Conservation (phyloP, 805 yeast species). For the Yarrowia porcina region DNA sequence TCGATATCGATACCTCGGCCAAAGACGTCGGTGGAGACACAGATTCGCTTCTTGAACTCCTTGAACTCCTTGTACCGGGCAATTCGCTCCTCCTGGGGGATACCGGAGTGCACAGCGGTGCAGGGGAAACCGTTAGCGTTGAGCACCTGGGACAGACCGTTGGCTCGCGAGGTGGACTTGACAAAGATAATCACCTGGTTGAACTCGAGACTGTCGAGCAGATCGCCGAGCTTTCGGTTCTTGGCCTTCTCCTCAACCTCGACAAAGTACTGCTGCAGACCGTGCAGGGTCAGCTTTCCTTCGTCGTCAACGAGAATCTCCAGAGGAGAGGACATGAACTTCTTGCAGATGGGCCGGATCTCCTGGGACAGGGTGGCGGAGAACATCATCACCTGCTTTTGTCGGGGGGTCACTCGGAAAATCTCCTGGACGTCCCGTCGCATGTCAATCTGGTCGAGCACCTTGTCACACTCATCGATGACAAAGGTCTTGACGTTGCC, state of each 20-base stretch:
- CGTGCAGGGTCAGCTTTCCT: conserved; percentile 94
- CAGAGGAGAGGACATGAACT: conserved; percentile 96
- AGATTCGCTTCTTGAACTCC: conserved; percentile 97
- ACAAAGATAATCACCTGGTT: conserved; percentile 98
- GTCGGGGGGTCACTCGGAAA: conserved; percentile 95
- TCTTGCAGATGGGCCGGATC: conserved; percentile 94
- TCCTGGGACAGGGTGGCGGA: conserved; percentile 93
- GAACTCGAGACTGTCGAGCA: conserved; percentile 90
- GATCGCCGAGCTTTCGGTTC: conserved; percentile 87
- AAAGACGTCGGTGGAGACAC: conserved; percentile 96
- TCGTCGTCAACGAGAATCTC: conserved; percentile 98
- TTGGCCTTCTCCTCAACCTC: conserved; percentile 87
- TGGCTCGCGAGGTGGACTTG: conserved; percentile 85
- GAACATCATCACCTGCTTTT: conserved; percentile 99
- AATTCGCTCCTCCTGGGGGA: conserved; percentile 97
- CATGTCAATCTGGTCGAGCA: conserved; percentile 86
- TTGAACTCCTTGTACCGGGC: conserved; percentile 93
- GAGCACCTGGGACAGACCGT: conserved; percentile 82
- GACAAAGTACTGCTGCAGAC: conserved; percentile 93
- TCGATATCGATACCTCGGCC: conserved; percentile 99
- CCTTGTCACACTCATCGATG: conserved; percentile 98
- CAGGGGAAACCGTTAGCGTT: conserved; percentile 95
- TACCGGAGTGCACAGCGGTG: conserved; percentile 91
- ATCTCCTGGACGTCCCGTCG: conserved; percentile 98
- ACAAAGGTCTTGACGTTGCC: conserved; percentile 91